These are phyloP conservation scores for Dipteronia dyeriana DNA, from an alignment of 345 rosid genomes.

Conservation along the genomic window DNA sequence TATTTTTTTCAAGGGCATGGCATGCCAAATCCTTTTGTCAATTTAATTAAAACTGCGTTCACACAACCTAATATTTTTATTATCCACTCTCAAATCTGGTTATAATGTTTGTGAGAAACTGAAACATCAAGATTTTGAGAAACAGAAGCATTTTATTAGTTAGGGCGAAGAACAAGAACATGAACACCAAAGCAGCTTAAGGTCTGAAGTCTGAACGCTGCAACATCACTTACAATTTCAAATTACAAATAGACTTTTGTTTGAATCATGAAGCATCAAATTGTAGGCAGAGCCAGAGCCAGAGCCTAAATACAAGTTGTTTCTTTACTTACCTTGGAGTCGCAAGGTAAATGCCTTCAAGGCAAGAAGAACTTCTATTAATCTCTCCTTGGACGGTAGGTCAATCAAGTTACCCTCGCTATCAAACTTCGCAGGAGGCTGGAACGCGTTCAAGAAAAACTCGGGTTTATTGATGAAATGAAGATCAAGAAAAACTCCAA, in stretches of 20 bases:
- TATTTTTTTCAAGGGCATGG: too few species aligned
- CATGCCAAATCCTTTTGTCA: background rate
- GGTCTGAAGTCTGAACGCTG: background rate
- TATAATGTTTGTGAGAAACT: conserved; percentile 1
- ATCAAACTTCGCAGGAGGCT: conserved; percentile 81
- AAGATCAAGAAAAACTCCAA: conserved; percentile 75
- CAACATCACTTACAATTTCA: background rate
- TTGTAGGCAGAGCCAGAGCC: background rate
- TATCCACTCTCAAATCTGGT: background rate
- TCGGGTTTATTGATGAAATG: conserved; percentile 92
- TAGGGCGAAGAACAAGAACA: background rate
- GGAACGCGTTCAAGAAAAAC: conserved; percentile 67
- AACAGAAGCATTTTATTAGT: background rate
- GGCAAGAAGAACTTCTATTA: conserved; percentile 57
- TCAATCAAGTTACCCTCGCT: conserved; percentile 67
- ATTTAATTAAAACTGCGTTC: background rate
- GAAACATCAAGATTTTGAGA: background rate
- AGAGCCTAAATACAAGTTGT: background rate
- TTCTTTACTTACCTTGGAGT: conserved; percentile 45
- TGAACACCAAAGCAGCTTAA: background rate
- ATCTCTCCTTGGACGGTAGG: conserved; percentile 42
- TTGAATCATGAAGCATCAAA: background rate
- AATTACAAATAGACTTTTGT: background rate
- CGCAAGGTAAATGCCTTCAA: conserved; percentile 58
- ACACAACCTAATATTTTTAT: background rate